Evolutionary conservation across 2,329 filamentous ascomycete species (phyloP), one percentile per base, ranked within the genome.

Genomic region (Fusarium sp.): DNA sequence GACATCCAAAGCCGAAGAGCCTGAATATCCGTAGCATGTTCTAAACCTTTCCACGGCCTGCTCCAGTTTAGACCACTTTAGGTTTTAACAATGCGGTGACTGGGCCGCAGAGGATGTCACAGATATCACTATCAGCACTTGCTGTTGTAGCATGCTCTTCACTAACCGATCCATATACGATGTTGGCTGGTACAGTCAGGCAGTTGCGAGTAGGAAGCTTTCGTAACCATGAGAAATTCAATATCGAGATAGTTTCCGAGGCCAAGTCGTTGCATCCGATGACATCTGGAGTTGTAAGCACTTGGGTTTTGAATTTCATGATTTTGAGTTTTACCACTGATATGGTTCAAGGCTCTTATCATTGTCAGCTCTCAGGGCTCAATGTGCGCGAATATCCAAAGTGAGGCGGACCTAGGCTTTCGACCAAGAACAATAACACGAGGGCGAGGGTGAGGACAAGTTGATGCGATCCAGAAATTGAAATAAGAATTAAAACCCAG

Each of bases 401-500:
- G 6, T 37, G 34, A 37, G 34, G 7, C 40, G 5, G n/a, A 32
- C 16, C 20, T 45, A 9, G 18, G n/a, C n/a, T 16, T 20, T 40
- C 13, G 27, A 40, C 14, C 42, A 29, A 40, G 29, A 32, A 37
- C 24, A 29, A 22, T n/a, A 29, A 46, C 22, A 45, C n/a, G n/a
- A 16, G 13, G 14, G 24, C 34, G 49, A 27, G 25, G 6, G 24
- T 24, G 49, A 27, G 25, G 6, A 20, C 37, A 67, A 29, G 13
- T 22, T 62, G 12, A 41, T 57, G 4, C 42, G 55, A 34, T 57
- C 54, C 63, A 56, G 40, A 54, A 29, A 53, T 71, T 53, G 41
- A 30, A 40, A 57, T 61, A 54, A 71, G 60, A 48, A 65, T 69
- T 68, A 64, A 48, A 47, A 20, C 40, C 54, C 37, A 44, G 46